These are phyloP conservation scores for Diplosphaera chodatii DNA, from an alignment of 139 green algal genomes.

Conservation along the genomic window DNA sequence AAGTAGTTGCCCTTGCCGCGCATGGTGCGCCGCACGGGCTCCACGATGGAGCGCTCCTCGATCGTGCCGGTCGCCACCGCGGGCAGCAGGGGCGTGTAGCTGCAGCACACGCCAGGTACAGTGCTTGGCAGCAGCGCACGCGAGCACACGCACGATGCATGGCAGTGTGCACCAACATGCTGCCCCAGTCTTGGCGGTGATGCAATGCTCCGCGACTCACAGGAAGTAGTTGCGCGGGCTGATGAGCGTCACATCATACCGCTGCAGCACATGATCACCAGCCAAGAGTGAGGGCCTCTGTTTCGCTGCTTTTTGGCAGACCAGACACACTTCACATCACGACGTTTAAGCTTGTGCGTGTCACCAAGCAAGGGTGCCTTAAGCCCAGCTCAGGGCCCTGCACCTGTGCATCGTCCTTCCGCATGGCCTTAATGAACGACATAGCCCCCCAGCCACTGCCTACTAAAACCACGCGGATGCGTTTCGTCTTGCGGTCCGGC, in stretches of 20 bases:
- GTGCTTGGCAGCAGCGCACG: no score
- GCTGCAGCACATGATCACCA: slow-evolving; percentile 8
- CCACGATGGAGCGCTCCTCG: slow-evolving; percentile 89
- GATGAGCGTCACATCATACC: slow-evolving; percentile 76
- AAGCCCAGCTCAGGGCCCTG: no score
- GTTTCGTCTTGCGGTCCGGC: background rate
- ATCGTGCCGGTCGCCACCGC: slow-evolving; percentile 80
- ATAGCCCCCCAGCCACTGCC: slow-evolving; percentile 66
- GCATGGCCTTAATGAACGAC: slow-evolving; percentile 61
- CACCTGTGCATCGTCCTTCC: background rate
- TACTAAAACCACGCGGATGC: background rate
- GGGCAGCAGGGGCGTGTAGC: slow-evolving; percentile 91
- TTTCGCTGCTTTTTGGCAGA: no score
- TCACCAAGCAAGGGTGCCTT: background rate
- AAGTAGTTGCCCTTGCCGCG: slow-evolving; percentile 30
- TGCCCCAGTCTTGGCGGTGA: no score
- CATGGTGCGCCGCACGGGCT: slow-evolving; percentile 67
- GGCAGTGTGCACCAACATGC: no score
- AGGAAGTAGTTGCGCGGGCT: slow-evolving; percentile 96
- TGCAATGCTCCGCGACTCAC: background rate
- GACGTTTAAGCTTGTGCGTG: no score
- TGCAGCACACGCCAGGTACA: background rate
- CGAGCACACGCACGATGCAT: no score
- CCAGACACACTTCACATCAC: no score
- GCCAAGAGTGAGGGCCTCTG: no score